phyloP scores from a whole-genome alignment of 352 stramenopile species.

The Phytophthora foliorum region DNA sequence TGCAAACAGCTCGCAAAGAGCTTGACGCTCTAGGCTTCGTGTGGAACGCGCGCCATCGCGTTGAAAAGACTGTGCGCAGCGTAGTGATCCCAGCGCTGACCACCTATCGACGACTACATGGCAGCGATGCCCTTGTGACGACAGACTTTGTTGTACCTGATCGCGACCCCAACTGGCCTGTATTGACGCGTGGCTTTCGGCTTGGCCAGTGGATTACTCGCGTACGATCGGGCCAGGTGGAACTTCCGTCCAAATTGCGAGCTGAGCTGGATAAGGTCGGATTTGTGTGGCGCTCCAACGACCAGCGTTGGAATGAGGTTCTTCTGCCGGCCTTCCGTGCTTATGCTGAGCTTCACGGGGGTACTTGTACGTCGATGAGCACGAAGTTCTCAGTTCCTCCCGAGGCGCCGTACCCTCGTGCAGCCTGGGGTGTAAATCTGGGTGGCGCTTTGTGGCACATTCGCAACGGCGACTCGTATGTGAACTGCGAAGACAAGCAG shows the following conservation, averaged over 20 bases:
- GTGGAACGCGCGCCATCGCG: constrained; percentile 85
- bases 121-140: constrained; percentile 57
- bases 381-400: constrained; percentile 81
- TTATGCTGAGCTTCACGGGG: constrained; percentile 63
- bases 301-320: constrained; percentile 73
- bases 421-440: constrained; percentile 78
- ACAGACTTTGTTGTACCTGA: constrained; percentile 81
- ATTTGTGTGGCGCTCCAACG: constrained; percentile 81
- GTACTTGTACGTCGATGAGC: constrained; percentile 72
- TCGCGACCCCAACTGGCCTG: constrained; percentile 61
- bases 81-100: constrained; percentile 70
- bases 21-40: constrained; percentile 93
- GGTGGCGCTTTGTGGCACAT: constrained; percentile 86
- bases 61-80: constrained; percentile 61
- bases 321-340: constrained; percentile 72
- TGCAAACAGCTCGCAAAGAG: constrained; percentile 71
- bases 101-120: constrained; percentile 58
- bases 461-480: constrained; percentile 84
- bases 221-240: constrained; percentile 56
- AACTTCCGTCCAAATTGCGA: constrained; percentile 48
- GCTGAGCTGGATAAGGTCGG: constrained; percentile 68
- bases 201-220: constrained; percentile 83
- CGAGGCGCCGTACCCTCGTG: constrained; percentile 60
- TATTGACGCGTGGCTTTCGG: constrained; percentile 61
- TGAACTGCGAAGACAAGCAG: constrained; percentile 72